Evolutionary conservation across 768 basidiomycete genomes (phyloP).

Genomic region (Heimioporus sp.): DNA sequence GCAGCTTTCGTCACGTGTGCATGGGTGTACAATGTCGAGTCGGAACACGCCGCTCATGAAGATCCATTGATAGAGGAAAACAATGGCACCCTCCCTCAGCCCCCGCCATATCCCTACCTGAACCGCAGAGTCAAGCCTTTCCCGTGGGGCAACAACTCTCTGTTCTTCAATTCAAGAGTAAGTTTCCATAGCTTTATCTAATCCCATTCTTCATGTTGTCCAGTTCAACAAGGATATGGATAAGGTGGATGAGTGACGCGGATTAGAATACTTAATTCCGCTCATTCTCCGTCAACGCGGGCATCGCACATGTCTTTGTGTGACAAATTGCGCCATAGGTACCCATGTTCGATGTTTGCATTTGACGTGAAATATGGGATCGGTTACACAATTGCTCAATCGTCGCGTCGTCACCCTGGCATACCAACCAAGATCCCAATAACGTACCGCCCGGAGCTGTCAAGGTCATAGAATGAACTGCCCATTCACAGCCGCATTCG

Average conservation of each 20-base stretch:
- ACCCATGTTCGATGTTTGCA: no score
- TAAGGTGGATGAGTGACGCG: constrained; percentile 24
- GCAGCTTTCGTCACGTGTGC: constrained; percentile 26
- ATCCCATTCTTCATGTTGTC: constrained; percentile 1
- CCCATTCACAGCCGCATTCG: constrained; percentile 13
- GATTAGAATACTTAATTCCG: neutral
- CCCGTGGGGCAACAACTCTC: constrained; percentile 82
- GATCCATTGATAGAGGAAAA: constrained; percentile 72
- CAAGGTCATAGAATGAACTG: constrained; percentile 9
- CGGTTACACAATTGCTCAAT: neutral
- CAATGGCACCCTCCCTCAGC: constrained; percentile 66
- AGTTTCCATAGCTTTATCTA: constrained; percentile 18
- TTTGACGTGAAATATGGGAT: neutral
- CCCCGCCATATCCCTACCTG: constrained; percentile 73
- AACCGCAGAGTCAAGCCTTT: constrained; percentile 76
- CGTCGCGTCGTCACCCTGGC: constrained; percentile 16
- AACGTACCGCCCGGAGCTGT: constrained; percentile 29
- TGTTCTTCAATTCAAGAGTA: constrained; percentile 80
- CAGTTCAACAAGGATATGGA: constrained; percentile 69
- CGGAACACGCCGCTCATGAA: constrained; percentile 67
- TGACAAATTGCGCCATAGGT: neutral
- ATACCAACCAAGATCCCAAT: constrained; percentile 40
- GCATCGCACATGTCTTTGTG: neutral
- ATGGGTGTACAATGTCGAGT: constrained; percentile 53
- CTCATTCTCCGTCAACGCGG: neutral